Percentiles rank a stretch among this genome's conserved stretches.
phyloP scores from a whole-genome alignment of 768 basidiomycete genomes.

The Rickenella mellea region DNA sequence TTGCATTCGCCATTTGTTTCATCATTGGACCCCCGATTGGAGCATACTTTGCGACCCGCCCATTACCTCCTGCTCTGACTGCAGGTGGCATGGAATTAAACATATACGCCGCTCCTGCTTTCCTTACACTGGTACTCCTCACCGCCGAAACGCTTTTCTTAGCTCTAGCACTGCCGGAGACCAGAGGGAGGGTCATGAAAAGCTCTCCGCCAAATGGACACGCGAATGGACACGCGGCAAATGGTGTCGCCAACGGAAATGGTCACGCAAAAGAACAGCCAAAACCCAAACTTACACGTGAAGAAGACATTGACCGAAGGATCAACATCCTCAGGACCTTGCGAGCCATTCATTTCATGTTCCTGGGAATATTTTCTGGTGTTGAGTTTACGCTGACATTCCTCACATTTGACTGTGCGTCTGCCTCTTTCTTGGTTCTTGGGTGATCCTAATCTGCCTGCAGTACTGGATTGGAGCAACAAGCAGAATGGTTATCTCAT shows the following conservation, averaged over 20 bases:
- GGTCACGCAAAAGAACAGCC: constrained; percentile 8
- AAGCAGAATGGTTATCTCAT: constrained; percentile 81
- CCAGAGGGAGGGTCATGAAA: constrained; percentile 37
- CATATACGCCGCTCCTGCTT: constrained; percentile 85
- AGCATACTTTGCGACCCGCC: constrained; percentile 89
- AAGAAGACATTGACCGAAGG: constrained; percentile 32
- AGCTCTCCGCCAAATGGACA: constrained; percentile 10
- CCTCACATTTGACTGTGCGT: constrained; percentile 80
- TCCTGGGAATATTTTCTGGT: constrained; percentile 87
- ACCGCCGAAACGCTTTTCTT: constrained; percentile 76
- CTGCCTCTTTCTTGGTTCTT: constrained; percentile 1
- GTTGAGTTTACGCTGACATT: constrained; percentile 96
- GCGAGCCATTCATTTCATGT: constrained; percentile 69
- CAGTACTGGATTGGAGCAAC: constrained; percentile 86
- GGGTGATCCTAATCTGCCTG: not conserved
- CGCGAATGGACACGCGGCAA: constrained; percentile 3
- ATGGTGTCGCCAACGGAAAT: constrained; percentile 13
- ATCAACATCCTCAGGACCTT: constrained; percentile 48
- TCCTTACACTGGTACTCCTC: constrained; percentile 72
- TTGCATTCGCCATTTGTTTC: constrained; percentile 95
- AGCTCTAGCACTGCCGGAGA: constrained; percentile 73
- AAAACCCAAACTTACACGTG: constrained; percentile 15
- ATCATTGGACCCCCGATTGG: constrained; percentile 89
- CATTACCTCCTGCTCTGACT: constrained; percentile 49
- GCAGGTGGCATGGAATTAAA: constrained; percentile 63